Evolutionary conservation across 1,284 basidiomycete species (phyloP).

Genomic region (Mycena sp.): DNA sequence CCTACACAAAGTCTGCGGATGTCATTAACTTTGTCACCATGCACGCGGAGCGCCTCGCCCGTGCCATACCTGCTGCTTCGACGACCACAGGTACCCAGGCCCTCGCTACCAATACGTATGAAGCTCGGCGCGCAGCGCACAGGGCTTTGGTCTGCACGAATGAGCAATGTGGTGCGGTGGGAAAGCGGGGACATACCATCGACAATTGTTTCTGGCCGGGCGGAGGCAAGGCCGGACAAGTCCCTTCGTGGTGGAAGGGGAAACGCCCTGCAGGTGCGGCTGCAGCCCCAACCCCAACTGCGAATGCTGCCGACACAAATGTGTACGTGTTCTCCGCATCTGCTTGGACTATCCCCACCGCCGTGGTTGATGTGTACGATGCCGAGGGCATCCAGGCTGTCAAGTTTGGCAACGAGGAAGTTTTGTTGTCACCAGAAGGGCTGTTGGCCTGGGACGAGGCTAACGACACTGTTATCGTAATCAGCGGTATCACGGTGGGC

Average conservation of each 20-base stretch:
- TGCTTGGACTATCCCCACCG: constrained; percentile 6
- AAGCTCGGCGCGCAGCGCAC: too few relatives aligned
- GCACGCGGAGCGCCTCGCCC: constrained; percentile 1
- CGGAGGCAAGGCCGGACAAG: too few relatives aligned
- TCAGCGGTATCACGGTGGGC: too few relatives aligned
- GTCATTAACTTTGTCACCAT: constrained; percentile 24
- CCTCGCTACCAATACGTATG: background rate
- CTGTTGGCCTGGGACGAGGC: constrained; percentile 12
- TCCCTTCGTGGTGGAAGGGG: too few relatives aligned
- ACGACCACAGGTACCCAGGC: background rate
- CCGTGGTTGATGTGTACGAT: background rate
- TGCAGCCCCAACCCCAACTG: too few relatives aligned
- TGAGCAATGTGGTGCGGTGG: too few relatives aligned
- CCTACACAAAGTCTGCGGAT: constrained; percentile 16
- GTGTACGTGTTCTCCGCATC: too few relatives aligned
- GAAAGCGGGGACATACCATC: too few relatives aligned
- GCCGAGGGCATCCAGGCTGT: background rate
- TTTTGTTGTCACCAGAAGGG: background rate
- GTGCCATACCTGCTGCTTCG: background rate
- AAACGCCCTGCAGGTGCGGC: too few relatives aligned
- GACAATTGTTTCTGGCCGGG: too few relatives aligned
- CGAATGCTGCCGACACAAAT: constrained; percentile 4
- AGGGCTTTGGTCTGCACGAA: too few relatives aligned
- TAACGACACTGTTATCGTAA: background rate
- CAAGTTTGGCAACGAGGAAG: background rate